These are phyloP conservation scores for Neophaeococcomyces mojaviensis DNA, from an alignment of 2,329 filamentous ascomycete species.

Conservation along the genomic window DNA sequence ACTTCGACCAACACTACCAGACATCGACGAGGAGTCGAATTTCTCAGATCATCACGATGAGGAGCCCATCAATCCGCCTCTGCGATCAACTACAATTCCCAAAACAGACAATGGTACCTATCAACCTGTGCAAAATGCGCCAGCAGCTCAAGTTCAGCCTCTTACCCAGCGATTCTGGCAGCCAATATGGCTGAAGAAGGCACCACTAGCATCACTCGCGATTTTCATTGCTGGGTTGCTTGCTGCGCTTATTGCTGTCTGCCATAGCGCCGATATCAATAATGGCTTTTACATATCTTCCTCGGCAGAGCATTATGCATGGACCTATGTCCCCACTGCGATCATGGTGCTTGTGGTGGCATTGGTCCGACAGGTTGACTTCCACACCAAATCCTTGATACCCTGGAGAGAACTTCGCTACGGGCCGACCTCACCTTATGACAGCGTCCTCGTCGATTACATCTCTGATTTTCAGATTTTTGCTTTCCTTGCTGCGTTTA, in stretches of 20 bases:
- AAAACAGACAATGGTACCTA: neutral
- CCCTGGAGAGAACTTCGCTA: slow-evolving; percentile 28
- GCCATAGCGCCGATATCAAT: slow-evolving; percentile 13
- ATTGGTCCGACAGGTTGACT: slow-evolving; percentile 29
- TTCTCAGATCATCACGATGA: slow-evolving; percentile 7
- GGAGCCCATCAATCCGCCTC: slow-evolving; percentile 2
- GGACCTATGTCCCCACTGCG: slow-evolving; percentile 22
- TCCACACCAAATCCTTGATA: slow-evolving; percentile 26
- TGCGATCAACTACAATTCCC: slow-evolving; percentile 1
- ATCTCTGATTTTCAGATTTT: slow-evolving; percentile 26
- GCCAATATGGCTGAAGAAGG: slow-evolving; percentile 19
- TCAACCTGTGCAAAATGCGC: neutral
- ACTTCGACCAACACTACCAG: neutral
- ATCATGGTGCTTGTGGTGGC: slow-evolving; percentile 26
- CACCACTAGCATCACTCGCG: slow-evolving; percentile 16
- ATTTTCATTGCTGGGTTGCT: slow-evolving; percentile 14
- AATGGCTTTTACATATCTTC: slow-evolving; percentile 16
- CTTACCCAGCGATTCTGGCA: slow-evolving; percentile 18
- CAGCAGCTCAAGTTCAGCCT: neutral
- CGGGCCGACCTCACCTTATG: slow-evolving; percentile 21
- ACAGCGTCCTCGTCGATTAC: slow-evolving; percentile 29
- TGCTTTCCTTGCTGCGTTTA: slow-evolving; percentile 25
- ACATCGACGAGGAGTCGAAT: slow-evolving; percentile 6
- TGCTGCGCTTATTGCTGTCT: slow-evolving; percentile 16
- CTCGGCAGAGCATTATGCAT: slow-evolving; percentile 18